Conservation (phyloP, 2,329 filamentous ascomycete genomes). For the Plectosphaerella cucumerina region DNA sequence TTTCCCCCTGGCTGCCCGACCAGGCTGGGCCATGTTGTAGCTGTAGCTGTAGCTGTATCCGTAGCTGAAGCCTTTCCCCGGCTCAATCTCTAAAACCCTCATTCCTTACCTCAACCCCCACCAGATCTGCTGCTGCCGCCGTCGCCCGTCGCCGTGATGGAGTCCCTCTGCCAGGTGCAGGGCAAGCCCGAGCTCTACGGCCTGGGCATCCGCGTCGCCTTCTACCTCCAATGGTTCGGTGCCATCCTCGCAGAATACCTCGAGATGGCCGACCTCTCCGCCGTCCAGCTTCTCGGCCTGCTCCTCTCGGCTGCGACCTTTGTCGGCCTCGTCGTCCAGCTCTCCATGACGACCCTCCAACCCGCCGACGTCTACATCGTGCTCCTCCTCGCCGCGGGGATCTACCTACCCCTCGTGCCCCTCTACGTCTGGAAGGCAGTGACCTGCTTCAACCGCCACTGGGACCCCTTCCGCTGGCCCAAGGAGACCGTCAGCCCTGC, state of each 20-base stretch:
- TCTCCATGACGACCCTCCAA: slow-evolving; percentile 15
- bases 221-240: slow-evolving; percentile 32
- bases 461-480: slow-evolving; percentile 23
- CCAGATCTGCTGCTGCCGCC: not conserved
- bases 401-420: slow-evolving; percentile 25
- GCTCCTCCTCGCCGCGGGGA: slow-evolving; percentile 23
- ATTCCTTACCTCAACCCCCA: not conserved
- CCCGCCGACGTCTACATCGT: slow-evolving; percentile 26
- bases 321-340: slow-evolving; percentile 22
- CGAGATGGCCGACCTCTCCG: slow-evolving; percentile 19
- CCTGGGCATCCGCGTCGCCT: slow-evolving; percentile 24
- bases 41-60: too few species aligned
- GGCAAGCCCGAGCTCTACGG: slow-evolving; percentile 28
- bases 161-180: slow-evolving; percentile 16
- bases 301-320: slow-evolving; percentile 20
- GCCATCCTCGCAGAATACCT: slow-evolving; percentile 24
- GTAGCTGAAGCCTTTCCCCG: too few species aligned
- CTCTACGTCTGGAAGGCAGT: slow-evolving; percentile 26
- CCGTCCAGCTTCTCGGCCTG: slow-evolving; percentile 26
- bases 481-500: slow-evolving; percentile 19
- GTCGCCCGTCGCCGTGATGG: slow-evolving; percentile 10
- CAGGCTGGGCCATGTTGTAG: too few species aligned
- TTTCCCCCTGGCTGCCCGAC: too few species aligned
- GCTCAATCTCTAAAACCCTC: not conserved
- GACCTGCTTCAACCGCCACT: slow-evolving; percentile 23